phyloP scores from a whole-genome alignment of 192 early-diverging fungal species.

The Coemansia sp. region DNA sequence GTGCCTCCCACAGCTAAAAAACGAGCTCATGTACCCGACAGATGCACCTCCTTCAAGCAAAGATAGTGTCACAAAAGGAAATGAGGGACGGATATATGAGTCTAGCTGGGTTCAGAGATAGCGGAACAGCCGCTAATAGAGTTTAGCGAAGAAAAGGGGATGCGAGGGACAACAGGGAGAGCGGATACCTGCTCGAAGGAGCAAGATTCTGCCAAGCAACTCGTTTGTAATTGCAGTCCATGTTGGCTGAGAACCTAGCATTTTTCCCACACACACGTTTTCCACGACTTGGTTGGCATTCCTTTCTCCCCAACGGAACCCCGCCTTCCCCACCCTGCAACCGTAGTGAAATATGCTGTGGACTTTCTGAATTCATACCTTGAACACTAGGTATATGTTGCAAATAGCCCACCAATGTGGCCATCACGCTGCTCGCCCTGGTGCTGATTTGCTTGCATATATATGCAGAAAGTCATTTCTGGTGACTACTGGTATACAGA shows the following conservation, averaged over 20 bases:
- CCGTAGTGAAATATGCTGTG: neutral
- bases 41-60: neutral
- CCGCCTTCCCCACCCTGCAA: neutral
- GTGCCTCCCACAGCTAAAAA: neutral
- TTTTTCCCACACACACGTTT: conserved; percentile 8
- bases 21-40: neutral
- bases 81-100: no score
- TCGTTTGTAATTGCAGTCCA: no score
- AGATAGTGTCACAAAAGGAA: neutral
- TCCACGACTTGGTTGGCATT: neutral
- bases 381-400: conserved; percentile 2
- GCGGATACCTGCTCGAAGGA: neutral
- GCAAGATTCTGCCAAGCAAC: neutral
- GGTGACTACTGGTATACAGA: neutral
- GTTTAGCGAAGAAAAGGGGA: neutral
- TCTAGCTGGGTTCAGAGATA: neutral
- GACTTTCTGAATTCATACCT: neutral
- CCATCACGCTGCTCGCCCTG: neutral
- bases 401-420: neutral
- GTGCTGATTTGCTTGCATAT: conserved; percentile 1
- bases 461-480: conserved; percentile 3
- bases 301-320: neutral
- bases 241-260: neutral
- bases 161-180: neutral
- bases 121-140: no score